These are phyloP conservation scores for Naganishia kalamii DNA, from an alignment of 768 basidiomycete species.

Conservation along the genomic window DNA sequence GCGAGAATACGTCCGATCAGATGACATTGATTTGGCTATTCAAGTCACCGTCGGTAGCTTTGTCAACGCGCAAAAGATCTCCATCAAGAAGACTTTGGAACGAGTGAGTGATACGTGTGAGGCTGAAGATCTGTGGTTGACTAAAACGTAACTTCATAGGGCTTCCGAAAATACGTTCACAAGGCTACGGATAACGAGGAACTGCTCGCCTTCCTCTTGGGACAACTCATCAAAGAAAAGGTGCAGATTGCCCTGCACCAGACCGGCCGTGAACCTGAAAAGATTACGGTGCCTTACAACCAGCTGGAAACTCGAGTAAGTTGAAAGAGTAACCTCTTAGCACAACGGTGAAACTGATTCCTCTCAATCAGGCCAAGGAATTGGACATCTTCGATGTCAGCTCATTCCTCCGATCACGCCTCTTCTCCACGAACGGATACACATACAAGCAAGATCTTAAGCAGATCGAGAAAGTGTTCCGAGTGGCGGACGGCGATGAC, in stretches of 20 bases:
- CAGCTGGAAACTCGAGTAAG: slow-evolving; percentile 83
- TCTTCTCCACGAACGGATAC: slow-evolving; percentile 88
- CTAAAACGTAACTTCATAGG: slow-evolving; percentile 50
- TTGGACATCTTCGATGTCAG: slow-evolving; percentile 88
- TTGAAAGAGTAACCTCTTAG: slow-evolving; percentile 17
- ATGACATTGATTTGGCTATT: slow-evolving; percentile 96
- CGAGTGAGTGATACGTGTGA: slow-evolving; percentile 56
- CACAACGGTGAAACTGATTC: neutral
- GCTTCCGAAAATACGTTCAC: slow-evolving; percentile 95
- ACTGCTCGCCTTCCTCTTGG: slow-evolving; percentile 85
- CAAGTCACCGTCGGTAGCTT: slow-evolving; percentile 92
- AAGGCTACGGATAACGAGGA: slow-evolving; percentile 95
- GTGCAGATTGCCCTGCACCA: slow-evolving; percentile 65
- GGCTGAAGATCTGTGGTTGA: neutral
- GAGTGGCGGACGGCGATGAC: slow-evolving; percentile 23
- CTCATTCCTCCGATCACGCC: slow-evolving; percentile 74
- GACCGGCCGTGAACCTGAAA: slow-evolving; percentile 66
- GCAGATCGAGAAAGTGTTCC: slow-evolving; percentile 42
- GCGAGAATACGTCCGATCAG: slow-evolving; percentile 86
- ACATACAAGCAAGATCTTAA: slow-evolving; percentile 48
- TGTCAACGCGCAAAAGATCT: slow-evolving; percentile 93
- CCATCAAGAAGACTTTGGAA: slow-evolving; percentile 95
- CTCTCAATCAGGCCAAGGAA: slow-evolving; percentile 68
- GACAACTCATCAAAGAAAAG: slow-evolving; percentile 86
- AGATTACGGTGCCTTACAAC: slow-evolving; percentile 65